Conservation (phyloP, 352 stramenopile genomes). For the Pythium dissotocum region DNA sequence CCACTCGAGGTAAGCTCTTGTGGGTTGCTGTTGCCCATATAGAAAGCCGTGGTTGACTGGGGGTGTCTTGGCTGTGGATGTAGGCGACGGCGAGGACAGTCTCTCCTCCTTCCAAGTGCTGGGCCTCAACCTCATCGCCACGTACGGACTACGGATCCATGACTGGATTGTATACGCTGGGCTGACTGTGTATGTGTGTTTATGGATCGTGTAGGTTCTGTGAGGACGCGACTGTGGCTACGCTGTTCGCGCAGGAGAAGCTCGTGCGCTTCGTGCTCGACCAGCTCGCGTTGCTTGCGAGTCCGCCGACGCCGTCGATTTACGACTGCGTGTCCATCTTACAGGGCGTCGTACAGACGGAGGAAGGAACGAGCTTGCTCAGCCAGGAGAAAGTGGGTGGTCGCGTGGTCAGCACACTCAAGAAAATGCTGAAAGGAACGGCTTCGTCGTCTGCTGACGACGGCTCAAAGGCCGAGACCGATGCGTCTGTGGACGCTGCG, state of each 20-base stretch:
- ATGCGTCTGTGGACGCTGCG: constrained; percentile 33
- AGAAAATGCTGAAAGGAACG: constrained; percentile 29
- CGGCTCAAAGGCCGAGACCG: constrained; percentile 30
- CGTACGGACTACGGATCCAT: constrained; percentile 29
- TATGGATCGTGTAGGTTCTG: constrained; percentile 55
- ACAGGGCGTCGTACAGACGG: constrained; percentile 39
- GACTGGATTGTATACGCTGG: neutral
- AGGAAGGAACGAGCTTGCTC: constrained; percentile 40
- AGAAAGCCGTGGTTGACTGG: neutral
- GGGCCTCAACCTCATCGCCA: constrained; percentile 81
- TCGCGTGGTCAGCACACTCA: constrained; percentile 51
- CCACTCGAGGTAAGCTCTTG: constrained; percentile 55
- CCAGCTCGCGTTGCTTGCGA: constrained; percentile 34
- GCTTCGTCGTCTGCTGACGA: neutral
- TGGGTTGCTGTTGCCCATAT: neutral
- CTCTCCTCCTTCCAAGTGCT: constrained; percentile 78
- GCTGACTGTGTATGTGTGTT: neutral
- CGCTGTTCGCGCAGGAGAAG: constrained; percentile 66
- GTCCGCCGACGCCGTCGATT: constrained; percentile 19
- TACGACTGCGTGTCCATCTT: constrained; percentile 61
- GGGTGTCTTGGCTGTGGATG: constrained; percentile 9
- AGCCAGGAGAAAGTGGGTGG: constrained; percentile 40
- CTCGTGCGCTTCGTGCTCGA: constrained; percentile 58
- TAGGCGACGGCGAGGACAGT: constrained; percentile 47
- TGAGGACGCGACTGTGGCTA: constrained; percentile 43